Base-by-base conservation (phyloP, 345 rosid genomes). In the Populus alba region DNA sequence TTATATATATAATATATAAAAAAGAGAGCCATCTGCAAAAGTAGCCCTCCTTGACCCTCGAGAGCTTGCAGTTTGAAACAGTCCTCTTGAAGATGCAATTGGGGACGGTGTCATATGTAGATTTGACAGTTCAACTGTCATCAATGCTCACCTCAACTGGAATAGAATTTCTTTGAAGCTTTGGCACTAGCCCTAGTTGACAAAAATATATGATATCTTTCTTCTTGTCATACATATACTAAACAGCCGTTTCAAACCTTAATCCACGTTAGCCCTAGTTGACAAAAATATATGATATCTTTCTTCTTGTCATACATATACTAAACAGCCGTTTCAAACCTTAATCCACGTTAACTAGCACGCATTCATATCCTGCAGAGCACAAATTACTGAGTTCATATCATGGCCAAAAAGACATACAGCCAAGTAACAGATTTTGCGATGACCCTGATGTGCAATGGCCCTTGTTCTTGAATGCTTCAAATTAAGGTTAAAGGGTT, bases 91-190 rank as follows among this genome's bases (percentile, higher is more conserved):
- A 4, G 69, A 74, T 16, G 57, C 11, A 66, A 67, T 5, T 1
- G 31, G 33, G 13, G 33, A 59, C 51, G 13, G 55, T 27, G 49
- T 27, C 43, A 11, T 23, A 11, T 23, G 8, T 38, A 29, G 81
- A 78, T 53, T 63, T 63, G 68, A 82, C 79, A 47, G 43, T 70
- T 74, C 41, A 82, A 43, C 81, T 2, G 65, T 70, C 73, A 49
- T 37, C 65, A 1, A 31, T 74, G 68, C 72, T 65, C 53, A 74
- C 67, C 75, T 39, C 55, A 73, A 63, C 62, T 41, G 38, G 51
- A 69, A 33, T 13, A 51, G n/a, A 38, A n/a, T 70, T 41, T n/a
- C 29, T 23, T 73, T 2, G 38, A 53, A 47, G 63, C 38, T 17
- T n/a, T 66, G 59, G 13, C 67, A 37, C 20, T 66, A 10, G 10